Evolutionary conservation across 2,329 filamentous ascomycete genomes (phyloP).

Genomic region (Leptographium procerum): DNA sequence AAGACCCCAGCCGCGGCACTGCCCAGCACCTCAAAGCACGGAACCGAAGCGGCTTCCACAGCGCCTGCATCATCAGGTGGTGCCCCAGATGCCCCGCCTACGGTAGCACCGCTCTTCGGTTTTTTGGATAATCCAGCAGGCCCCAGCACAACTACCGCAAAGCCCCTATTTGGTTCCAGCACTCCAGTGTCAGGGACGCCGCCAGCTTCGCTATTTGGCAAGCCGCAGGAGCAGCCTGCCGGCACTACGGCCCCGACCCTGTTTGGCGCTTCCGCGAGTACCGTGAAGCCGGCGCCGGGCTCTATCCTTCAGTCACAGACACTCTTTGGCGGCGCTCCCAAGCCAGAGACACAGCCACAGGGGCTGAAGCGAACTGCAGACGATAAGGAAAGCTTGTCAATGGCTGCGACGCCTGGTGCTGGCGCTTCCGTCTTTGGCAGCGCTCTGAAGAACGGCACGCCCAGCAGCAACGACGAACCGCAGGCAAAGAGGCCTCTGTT

Average conservation of each 20-base stretch:
- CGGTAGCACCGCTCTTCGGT: background rate
- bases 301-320: conserved; percentile 20
- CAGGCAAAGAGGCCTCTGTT: conserved; percentile 17
- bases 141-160: background rate
- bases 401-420: background rate
- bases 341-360: conserved; percentile 6
- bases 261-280: background rate
- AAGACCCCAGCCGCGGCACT: too few relatives aligned
- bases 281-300: conserved; percentile 5
- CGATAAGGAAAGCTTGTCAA: background rate
- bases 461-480: conserved; percentile 9
- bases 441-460: conserved; percentile 8
- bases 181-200: background rate
- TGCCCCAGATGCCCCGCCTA: background rate
- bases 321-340: conserved; percentile 28
- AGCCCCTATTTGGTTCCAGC: background rate
- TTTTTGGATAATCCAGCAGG: background rate
- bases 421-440: conserved; percentile 4
- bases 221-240: background rate
- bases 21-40: too few relatives aligned
- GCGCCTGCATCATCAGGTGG: background rate
- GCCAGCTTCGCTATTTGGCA: background rate
- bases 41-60: background rate
- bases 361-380: conserved; percentile 5
- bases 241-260: background rate